Conservation (phyloP, 768 basidiomycete species). For the Lactarius tabidus region DNA sequence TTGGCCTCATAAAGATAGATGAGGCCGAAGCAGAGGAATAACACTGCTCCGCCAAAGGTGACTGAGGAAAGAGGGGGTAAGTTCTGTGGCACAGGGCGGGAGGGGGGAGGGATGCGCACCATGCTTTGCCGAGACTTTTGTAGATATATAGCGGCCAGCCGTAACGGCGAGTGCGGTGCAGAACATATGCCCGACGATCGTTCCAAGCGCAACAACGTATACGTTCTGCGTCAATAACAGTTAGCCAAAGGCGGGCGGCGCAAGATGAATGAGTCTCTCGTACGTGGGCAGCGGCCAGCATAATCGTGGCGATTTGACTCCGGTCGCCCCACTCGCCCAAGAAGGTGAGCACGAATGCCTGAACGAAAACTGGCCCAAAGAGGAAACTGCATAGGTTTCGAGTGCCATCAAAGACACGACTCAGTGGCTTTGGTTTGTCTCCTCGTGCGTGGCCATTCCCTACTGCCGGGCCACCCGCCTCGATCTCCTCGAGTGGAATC, state of each 20-base stretch:
- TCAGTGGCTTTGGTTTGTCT: constrained; percentile 22
- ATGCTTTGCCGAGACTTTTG: constrained; percentile 92
- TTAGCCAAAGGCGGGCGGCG: constrained; percentile 19
- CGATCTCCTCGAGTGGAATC: constrained; percentile 71
- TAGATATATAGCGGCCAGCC: constrained; percentile 90
- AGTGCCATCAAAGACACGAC: constrained; percentile 52
- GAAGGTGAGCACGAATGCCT: constrained; percentile 92
- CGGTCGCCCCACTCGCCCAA: constrained; percentile 99
- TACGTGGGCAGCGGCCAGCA: constrained; percentile 92
- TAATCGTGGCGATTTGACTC: constrained; percentile 96
- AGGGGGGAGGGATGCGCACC: constrained; percentile 45
- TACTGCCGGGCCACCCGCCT: constrained; percentile 51
- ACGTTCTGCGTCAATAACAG: constrained; percentile 60
- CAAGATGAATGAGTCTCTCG: constrained; percentile 29
- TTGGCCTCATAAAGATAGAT: constrained; percentile 24
- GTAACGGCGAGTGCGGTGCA: constrained; percentile 90
- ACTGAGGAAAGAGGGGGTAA: constrained; percentile 14
- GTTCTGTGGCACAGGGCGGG: neutral
- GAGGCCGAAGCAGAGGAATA: constrained; percentile 25
- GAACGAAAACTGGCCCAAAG: constrained; percentile 91
- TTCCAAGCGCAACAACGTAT: constrained; percentile 85
- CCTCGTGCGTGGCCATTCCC: constrained; percentile 22
- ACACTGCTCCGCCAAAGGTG: constrained; percentile 23
- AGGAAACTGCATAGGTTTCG: constrained; percentile 81
- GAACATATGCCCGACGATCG: constrained; percentile 79